phyloP scores from a whole-genome alignment of 768 basidiomycete species.

The Hydnomerulius pinastri region DNA sequence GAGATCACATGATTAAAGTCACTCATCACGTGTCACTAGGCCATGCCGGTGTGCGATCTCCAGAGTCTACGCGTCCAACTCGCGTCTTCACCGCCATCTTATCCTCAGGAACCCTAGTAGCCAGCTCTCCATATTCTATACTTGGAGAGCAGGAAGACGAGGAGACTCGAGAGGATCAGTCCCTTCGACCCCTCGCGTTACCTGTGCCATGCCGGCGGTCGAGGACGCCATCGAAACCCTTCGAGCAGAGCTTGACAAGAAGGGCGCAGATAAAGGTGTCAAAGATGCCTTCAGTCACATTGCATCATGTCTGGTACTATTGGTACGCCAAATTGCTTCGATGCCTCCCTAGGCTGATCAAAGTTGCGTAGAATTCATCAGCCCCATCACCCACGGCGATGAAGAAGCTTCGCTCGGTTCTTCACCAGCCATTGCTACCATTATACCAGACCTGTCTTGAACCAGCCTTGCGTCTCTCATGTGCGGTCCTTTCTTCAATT shows the following conservation, averaged over 20 bases:
- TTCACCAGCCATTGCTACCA: conserved; percentile 46
- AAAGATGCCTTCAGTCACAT: conserved; percentile 41
- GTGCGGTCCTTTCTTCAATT: conserved; percentile 41
- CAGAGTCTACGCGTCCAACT: too few relatives aligned
- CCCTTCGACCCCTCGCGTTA: too few relatives aligned
- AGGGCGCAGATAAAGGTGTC: conserved; percentile 29
- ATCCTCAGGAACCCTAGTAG: too few relatives aligned
- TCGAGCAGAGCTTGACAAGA: conserved; percentile 29
- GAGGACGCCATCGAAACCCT: conserved; percentile 34
- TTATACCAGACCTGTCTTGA: conserved; percentile 43
- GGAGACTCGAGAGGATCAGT: not conserved
- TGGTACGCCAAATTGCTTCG: conserved; percentile 36
- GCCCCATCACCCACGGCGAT: conserved; percentile 38
- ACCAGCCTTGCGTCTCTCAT: conserved; percentile 43
- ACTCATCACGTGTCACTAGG: conserved; percentile 29
- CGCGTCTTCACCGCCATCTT: not conserved
- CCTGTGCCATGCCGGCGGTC: conserved; percentile 23
- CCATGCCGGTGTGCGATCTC: too few relatives aligned
- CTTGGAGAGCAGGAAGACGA: too few relatives aligned
- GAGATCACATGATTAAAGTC: conserved; percentile 31
- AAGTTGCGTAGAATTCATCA: conserved; percentile 38
- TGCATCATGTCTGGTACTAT: conserved; percentile 42
- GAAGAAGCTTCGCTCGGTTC: conserved; percentile 39
- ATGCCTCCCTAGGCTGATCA: not conserved
- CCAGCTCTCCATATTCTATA: not conserved